Conservation (phyloP, 331 rosid species). For the Pyrus hybrid region DNA sequence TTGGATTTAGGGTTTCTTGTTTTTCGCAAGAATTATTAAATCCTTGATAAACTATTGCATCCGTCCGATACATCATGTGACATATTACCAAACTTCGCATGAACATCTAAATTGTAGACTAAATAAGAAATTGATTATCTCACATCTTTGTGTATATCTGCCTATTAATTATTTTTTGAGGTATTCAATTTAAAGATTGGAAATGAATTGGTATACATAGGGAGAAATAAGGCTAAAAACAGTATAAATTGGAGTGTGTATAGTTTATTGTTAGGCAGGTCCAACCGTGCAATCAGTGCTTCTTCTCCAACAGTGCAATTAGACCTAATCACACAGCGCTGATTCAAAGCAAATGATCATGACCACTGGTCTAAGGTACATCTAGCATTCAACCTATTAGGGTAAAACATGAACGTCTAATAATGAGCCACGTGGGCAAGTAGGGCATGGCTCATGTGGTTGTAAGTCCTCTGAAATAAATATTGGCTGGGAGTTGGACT, state of each 20-base stretch:
- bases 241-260: neutral
- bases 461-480: neutral
- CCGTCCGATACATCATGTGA: no score
- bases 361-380: neutral
- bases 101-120: neutral
- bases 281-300: constrained; percentile 9
- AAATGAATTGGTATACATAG: no score
- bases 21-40: no score
- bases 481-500: neutral
- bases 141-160: no score
- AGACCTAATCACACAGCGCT: neutral
- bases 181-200: no score
- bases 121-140: neutral
- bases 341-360: neutral
- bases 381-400: neutral
- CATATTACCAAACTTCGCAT: no score
- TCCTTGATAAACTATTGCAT: neutral
- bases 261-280: neutral
- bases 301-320: neutral
- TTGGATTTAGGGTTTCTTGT: neutral
- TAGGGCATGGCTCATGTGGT: neutral
- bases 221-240: neutral
- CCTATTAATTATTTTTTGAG: no score
- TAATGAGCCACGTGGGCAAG: constrained; percentile 6
- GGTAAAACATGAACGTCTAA: neutral